Base-by-base conservation (phyloP, 805 yeast species). In the Candida nitratophila region DNA sequence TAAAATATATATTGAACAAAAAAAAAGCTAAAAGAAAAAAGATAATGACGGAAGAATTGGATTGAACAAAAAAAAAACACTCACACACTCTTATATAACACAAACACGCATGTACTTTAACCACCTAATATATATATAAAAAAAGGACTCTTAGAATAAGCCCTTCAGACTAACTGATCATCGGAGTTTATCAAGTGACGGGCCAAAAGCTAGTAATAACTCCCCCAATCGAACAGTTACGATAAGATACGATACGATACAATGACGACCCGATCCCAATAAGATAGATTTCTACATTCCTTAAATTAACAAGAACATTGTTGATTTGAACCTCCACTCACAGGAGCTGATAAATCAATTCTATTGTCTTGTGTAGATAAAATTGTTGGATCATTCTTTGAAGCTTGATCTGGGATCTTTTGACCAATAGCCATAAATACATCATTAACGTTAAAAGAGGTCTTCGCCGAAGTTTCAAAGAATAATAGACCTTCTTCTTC, bases 391-490 rank as follows among this genome's bases (percentile, higher is more conserved):
- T 49, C 48, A 49, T 57, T 40, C 32, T 53, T 51, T 11, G 45
- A 44, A 4, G 55, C 29, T 45, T 54, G 50, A 44, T 63, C 64
- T 47, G 97, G 96, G 44, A 91, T 85, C 67, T 84, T 83, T 47
- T 81, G 79, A 39, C 96, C 99, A 51, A 91, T 86, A 15, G 87
- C 91, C 59, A 87, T 68, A 61, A 91, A 91, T 44, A 91, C 95
- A 50, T 91, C 95, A 57, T 85, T 87, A 34, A 91, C 96, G 57
- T 90, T 89, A 56, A 75, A 73, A 16, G 91, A 85, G 3, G 95
- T 81, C 69, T 91, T 91, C 19, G 99, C 99, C 60, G 93, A 82
- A 8, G 97, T 88, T 68, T 91, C 99, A 60, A 86, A 91, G 60
- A 91, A 91, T 51, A 93, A 67, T 47, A 93, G 70, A 2, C 86